phyloP scores from a whole-genome alignment of 495 filamentous ascomycete genomes.

The Rostrohypoxylon terebratum region DNA sequence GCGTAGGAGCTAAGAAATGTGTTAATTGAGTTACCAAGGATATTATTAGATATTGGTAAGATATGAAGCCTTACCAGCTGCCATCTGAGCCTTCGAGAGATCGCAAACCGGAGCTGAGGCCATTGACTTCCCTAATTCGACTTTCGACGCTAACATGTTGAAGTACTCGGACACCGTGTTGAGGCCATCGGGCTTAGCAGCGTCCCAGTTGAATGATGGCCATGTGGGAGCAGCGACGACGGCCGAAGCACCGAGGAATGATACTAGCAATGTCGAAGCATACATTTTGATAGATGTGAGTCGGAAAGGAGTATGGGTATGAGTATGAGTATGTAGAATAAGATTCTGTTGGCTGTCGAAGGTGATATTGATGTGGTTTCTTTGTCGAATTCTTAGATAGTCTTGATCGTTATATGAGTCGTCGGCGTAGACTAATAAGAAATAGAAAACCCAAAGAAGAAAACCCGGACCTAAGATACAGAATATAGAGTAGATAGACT shows the following conservation, averaged over 20 bases:
- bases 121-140: constrained; percentile 55
- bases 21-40: constrained; percentile 37
- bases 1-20: constrained; percentile 49
- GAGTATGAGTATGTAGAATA: constrained; percentile 25
- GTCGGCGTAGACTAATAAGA: constrained; percentile 43
- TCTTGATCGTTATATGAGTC: constrained; percentile 41
- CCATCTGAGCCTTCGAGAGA: constrained; percentile 60
- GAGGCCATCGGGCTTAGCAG: constrained; percentile 52
- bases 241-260: constrained; percentile 58
- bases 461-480: constrained; percentile 31
- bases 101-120: constrained; percentile 61
- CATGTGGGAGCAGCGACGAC: constrained; percentile 62
- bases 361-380: constrained; percentile 37
- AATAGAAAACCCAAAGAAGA: constrained; percentile 50
- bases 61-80: constrained; percentile 53
- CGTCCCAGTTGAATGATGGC: constrained; percentile 53
- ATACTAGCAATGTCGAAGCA: constrained; percentile 57
- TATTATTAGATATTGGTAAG: not conserved
- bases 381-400: constrained; percentile 34
- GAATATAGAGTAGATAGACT: constrained; percentile 45
- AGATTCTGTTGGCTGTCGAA: constrained; percentile 3
- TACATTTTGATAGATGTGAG: constrained; percentile 55
- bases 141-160: constrained; percentile 62
- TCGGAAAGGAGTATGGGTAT: not conserved
- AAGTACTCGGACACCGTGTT: constrained; percentile 65